Evolutionary conservation across 257 asterid genomes (phyloP), one percentile per base, ranked within the genome.

Genomic region (Gentiana dahurica): DNA sequence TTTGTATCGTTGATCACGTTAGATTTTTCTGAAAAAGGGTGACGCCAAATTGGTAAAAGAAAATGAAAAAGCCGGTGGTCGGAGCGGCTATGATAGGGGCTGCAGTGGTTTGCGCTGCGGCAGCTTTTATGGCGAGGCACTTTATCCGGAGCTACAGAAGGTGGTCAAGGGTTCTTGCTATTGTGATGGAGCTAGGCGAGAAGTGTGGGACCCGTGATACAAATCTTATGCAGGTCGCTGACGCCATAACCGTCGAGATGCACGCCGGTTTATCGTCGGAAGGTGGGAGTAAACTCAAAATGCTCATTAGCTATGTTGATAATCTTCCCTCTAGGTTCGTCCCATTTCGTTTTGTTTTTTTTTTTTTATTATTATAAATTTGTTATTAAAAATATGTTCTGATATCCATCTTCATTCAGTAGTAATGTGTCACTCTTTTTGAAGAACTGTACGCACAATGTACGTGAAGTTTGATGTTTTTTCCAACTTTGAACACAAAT

Each of bases 201-300:
- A 81, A 79, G 68, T 84, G 94, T 55, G 94, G 64, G 57, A 80
- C 96, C n/a, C 88, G 91, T 0, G 87, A 79, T 53, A 58, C 54
- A 32, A 84, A 74, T 62, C 74, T 87, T 72, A 76, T 55, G 57
- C 94, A 81, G 68, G 63, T 87, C 49, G 89, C 89, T 9, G 94
- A 84, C 45, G 94, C 96, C 10, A 81, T 87, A 92, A 78, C 75
- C 46, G 94, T 84, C 37, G 96, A 87, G 69, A 84, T 87, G 94
- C 96, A 84, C 63, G 94, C 96, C 47, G 96, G 96, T 0, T 73
- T 87, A 62, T 85, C 82, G 4, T 84, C 94, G 37, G 96, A 81
- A 51, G 96, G 96, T 4, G 94, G 89, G 36, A 87, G 96, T 72
- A 84, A 87, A 61, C 86, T 87, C 48, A 87, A 87, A 75, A 87